A percentile compares a stretch with the other conserved stretches of the same genome.
Conservation (phyloP, 1,284 basidiomycete genomes). For the Leccinum fuscescens region DNA sequence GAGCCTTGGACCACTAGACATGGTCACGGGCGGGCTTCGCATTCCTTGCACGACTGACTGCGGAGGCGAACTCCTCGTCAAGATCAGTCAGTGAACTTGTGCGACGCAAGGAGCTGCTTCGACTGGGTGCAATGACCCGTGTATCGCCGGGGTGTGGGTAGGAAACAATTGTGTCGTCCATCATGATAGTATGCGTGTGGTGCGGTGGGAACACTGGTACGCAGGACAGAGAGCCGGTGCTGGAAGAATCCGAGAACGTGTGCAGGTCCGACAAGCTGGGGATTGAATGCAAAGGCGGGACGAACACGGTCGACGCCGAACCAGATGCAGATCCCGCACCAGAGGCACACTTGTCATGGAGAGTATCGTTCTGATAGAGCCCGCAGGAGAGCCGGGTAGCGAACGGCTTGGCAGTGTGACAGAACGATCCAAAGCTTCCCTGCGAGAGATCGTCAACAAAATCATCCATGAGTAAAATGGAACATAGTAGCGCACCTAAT, state of each 20-base stretch:
- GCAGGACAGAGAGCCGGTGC: slow-evolving; percentile 38
- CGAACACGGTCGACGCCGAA: slow-evolving; percentile 67
- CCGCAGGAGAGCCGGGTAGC: slow-evolving; percentile 62
- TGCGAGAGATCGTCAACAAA: slow-evolving; percentile 30
- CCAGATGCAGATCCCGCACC: slow-evolving; percentile 43
- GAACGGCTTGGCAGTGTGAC: slow-evolving; percentile 51
- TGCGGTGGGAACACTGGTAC: slow-evolving; percentile 3
- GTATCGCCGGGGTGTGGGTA: slow-evolving; percentile 64
- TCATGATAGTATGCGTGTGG: slow-evolving; percentile 58
- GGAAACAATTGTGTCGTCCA: slow-evolving; percentile 67
- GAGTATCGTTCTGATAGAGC: slow-evolving; percentile 68
- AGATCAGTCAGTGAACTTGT: slow-evolving; percentile 77
- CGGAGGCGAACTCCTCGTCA: slow-evolving; percentile 59
- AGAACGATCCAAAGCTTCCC: slow-evolving; percentile 64
- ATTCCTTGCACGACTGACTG: slow-evolving; percentile 44
- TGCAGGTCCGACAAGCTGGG: slow-evolving; percentile 63
- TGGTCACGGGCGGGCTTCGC: slow-evolving; percentile 45
- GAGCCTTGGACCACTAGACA: slow-evolving; percentile 49
- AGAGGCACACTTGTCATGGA: slow-evolving; percentile 44
- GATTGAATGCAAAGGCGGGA: slow-evolving; percentile 56
- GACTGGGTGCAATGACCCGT: slow-evolving; percentile 63
- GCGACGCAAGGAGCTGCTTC: slow-evolving; percentile 58
- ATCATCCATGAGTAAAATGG: not conserved
- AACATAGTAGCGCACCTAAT: slow-evolving; percentile 65
- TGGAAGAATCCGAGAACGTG: slow-evolving; percentile 43